Percentiles rank a stretch among this genome's conserved stretches.
Conservation (phyloP, 768 basidiomycete species). For the Myochromella boudieri region DNA sequence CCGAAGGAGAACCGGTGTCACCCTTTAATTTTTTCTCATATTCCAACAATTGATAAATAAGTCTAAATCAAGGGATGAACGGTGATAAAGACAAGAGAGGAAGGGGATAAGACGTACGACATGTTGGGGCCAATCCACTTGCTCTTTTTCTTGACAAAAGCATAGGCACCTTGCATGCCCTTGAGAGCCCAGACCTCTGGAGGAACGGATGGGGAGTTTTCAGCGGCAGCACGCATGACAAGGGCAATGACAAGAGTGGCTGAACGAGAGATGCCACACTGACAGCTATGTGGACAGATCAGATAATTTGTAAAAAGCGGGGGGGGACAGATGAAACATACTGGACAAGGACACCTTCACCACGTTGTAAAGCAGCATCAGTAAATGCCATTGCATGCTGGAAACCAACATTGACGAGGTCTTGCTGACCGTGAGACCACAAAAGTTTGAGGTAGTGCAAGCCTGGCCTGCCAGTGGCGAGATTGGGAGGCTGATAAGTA, state of each 20-base stretch:
- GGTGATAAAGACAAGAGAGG: slow-evolving; percentile 17
- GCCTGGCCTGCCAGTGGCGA: slow-evolving; percentile 66
- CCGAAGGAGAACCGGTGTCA: slow-evolving; percentile 45
- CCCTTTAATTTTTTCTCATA: slow-evolving; percentile 77
- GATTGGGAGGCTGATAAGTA: slow-evolving; percentile 68
- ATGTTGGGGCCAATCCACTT: slow-evolving; percentile 91
- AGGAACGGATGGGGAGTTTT: slow-evolving; percentile 62
- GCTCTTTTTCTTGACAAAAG: slow-evolving; percentile 88
- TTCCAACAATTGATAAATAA: slow-evolving; percentile 92
- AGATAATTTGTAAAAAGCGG: slow-evolving; percentile 19
- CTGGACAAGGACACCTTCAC: slow-evolving; percentile 85
- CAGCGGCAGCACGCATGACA: slow-evolving; percentile 89
- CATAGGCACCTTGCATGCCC: slow-evolving; percentile 89
- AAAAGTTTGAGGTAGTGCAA: slow-evolving; percentile 88
- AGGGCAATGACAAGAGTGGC: slow-evolving; percentile 89
- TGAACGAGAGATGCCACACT: slow-evolving; percentile 90
- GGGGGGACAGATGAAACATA: slow-evolving; percentile 40
- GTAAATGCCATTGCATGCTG: slow-evolving; percentile 78
- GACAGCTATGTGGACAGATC: slow-evolving; percentile 63
- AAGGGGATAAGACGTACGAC: slow-evolving; percentile 61
- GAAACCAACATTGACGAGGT: slow-evolving; percentile 80
- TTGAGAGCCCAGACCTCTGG: slow-evolving; percentile 76
- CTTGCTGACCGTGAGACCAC: slow-evolving; percentile 94
- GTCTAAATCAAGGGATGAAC: slow-evolving; percentile 48
- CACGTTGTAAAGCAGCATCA: slow-evolving; percentile 72